Conservation (phyloP, 2,329 filamentous ascomycete genomes). For the Graphilbum ipis-grandicollis region DNA sequence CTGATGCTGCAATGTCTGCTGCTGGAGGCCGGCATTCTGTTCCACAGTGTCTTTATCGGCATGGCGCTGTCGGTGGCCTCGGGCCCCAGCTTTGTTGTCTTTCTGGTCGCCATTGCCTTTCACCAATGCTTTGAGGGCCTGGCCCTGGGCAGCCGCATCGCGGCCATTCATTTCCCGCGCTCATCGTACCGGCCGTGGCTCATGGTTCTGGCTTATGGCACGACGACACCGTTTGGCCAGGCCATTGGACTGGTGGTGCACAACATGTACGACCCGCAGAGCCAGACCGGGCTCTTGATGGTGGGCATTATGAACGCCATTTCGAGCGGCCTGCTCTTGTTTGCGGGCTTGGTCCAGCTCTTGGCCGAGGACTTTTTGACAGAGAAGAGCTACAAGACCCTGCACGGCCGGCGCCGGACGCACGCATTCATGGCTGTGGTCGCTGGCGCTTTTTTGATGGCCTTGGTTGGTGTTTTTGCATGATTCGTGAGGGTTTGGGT, state of each 20-base stretch:
- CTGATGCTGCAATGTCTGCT: conserved; percentile 62
- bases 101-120: conserved; percentile 65
- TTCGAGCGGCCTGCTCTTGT: conserved; percentile 60
- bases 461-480: conserved; percentile 55
- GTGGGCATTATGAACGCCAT: conserved; percentile 82
- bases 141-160: conserved; percentile 70
- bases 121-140: conserved; percentile 84
- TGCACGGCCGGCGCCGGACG: conserved; percentile 43
- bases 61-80: conserved; percentile 74
- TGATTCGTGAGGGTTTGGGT: too few species aligned
- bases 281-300: conserved; percentile 58
- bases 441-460: conserved; percentile 50
- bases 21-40: conserved; percentile 68
- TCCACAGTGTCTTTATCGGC: conserved; percentile 74
- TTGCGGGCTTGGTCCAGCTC: conserved; percentile 69
- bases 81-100: conserved; percentile 61
- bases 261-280: conserved; percentile 63
- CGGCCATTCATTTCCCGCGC: conserved; percentile 61
- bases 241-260: conserved; percentile 66
- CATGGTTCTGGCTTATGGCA: conserved; percentile 62
- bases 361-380: conserved; percentile 70
- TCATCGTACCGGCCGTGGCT: conserved; percentile 64
- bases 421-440: conserved; percentile 48
- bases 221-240: conserved; percentile 67
- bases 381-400: conserved; percentile 53